Conservation (phyloP, 164 flowering plant genomes). For the grape (Vitis vinifera) region DNA sequence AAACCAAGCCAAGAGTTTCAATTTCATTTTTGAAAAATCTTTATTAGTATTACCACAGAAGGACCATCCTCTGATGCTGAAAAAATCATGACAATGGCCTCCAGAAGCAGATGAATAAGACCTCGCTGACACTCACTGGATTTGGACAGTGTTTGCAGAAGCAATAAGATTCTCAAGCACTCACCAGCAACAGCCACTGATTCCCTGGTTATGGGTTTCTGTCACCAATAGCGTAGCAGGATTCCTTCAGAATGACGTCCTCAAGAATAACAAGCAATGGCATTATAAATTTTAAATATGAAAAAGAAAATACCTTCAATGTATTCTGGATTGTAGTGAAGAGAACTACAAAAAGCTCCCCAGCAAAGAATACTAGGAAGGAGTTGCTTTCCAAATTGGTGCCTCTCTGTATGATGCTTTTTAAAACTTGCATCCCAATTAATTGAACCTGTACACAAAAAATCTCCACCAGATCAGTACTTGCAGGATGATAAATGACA, state of each 20-base stretch:
- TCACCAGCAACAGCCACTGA: conserved; percentile 57
- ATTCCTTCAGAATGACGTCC: conserved; percentile 7
- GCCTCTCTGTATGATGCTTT: conserved; percentile 52
- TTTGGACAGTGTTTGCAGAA: conserved; percentile 69
- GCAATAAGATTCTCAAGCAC: conserved; percentile 71
- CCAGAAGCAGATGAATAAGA: conserved; percentile 64
- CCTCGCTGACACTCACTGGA: conserved; percentile 52
- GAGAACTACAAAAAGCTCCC: conserved; percentile 61
- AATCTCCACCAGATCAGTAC: background rate
- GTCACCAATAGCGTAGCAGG: conserved; percentile 21
- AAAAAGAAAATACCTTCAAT: conserved; percentile 47
- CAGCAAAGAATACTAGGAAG: conserved; percentile 56
- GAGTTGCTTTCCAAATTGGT: conserved; percentile 30
- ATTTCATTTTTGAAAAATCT: background rate
- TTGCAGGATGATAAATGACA: background rate
- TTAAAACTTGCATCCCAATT: conserved; percentile 70
- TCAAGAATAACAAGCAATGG: background rate
- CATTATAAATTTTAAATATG: background rate
- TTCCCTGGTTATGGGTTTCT: conserved; percentile 65
- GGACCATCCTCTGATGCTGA: conserved; percentile 40
- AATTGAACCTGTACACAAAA: conserved; percentile 61
- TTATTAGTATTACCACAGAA: conserved; percentile 46
- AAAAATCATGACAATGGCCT: conserved; percentile 65
- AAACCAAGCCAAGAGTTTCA: background rate
- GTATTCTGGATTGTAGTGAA: conserved; percentile 37